Conservation (phyloP, 2,329 filamentous ascomycete species). For the Stemphylium beticola region DNA sequence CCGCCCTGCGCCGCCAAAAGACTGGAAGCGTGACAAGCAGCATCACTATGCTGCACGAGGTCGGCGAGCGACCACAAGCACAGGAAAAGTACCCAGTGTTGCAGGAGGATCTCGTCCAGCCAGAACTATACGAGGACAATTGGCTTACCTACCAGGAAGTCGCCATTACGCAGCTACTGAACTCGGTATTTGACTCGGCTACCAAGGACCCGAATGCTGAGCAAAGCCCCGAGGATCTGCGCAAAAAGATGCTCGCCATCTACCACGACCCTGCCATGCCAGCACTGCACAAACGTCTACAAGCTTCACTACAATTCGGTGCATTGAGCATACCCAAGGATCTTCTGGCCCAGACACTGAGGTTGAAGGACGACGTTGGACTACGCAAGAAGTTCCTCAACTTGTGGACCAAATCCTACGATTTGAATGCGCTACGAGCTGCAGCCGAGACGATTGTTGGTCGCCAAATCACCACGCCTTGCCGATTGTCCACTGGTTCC, state of each 20-base stretch:
- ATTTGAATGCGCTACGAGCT: conserved; percentile 56
- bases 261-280: conserved; percentile 62
- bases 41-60: conserved; percentile 42
- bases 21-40: conserved; percentile 35
- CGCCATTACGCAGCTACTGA: conserved; percentile 65
- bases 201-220: conserved; percentile 33
- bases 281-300: conserved; percentile 62
- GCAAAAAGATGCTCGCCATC: conserved; percentile 57
- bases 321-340: conserved; percentile 63
- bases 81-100: conserved; percentile 59
- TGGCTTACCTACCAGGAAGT: conserved; percentile 69
- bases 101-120: conserved; percentile 59
- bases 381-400: conserved; percentile 63
- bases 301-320: conserved; percentile 65
- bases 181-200: conserved; percentile 58
- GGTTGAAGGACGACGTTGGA: conserved; percentile 64
- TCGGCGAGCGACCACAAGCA: conserved; percentile 35
- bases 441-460: conserved; percentile 66
- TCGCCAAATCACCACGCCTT: conserved; percentile 53
- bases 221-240: conserved; percentile 45
- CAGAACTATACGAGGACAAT: conserved; percentile 67
- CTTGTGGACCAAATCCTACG: conserved; percentile 65
- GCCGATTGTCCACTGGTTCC: conserved; percentile 45
- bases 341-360: conserved; percentile 52
- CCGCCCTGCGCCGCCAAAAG: conserved; percentile 37